phyloP scores from a whole-genome alignment of 345 rosid species.

The Bretschneidera sinensis region DNA sequence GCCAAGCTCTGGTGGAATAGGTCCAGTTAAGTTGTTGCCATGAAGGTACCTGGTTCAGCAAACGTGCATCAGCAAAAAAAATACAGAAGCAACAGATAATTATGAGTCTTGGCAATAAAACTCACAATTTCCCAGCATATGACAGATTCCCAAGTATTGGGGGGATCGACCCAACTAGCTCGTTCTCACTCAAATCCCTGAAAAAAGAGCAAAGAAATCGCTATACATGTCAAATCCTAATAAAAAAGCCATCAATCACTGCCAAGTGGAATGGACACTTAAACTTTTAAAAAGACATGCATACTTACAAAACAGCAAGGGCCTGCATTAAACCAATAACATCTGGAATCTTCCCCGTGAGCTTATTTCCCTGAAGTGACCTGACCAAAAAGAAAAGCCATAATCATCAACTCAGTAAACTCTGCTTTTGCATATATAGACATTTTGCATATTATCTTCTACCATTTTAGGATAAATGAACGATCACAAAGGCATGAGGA shows the following conservation, averaged over 20 bases:
- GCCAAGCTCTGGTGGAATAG: constrained; percentile 95
- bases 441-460: not conserved
- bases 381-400: constrained; percentile 27
- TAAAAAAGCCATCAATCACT: not conserved
- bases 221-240: too few species aligned
- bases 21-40: constrained; percentile 83
- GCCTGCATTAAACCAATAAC: constrained; percentile 98
- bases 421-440: not conserved
- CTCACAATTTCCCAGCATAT: constrained; percentile 87
- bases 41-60: constrained; percentile 65
- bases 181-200: constrained; percentile 94
- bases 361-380: constrained; percentile 85
- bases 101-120: not conserved
- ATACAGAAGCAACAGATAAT: not conserved
- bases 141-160: constrained; percentile 90
- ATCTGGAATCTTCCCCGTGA: constrained; percentile 78
- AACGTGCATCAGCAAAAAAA: not conserved
- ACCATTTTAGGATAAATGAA: not conserved
- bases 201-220: not conserved
- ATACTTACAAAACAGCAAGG: constrained; percentile 84
- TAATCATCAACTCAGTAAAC: too few species aligned
- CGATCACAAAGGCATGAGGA: not conserved
- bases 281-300: too few species aligned
- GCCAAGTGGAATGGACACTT: not conserved
- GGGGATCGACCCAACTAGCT: constrained; percentile 82